Conservation (phyloP, 176 grass and related monocot genomes). For the Oryza meridionalis region DNA sequence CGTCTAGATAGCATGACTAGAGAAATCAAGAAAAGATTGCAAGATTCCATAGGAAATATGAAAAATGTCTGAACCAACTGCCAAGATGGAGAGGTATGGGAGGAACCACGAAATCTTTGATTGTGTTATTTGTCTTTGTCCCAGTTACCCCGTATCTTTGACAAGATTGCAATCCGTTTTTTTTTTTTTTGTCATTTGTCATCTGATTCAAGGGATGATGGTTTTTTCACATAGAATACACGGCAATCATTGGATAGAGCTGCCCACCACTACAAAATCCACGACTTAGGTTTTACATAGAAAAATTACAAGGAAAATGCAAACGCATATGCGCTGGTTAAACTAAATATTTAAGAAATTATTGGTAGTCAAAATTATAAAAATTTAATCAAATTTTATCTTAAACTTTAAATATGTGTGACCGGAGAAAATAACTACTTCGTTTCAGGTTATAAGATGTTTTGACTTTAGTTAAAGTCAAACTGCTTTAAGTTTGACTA, state of each 20-base stretch:
- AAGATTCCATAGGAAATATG: background rate
- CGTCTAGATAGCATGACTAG: background rate
- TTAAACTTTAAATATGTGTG: too few species aligned
- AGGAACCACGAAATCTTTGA: background rate
- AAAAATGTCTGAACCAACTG: background rate
- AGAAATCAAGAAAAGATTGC: background rate
- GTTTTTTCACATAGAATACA: background rate
- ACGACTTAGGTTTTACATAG: background rate
- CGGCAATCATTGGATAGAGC: background rate
- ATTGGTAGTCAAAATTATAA: too few species aligned
- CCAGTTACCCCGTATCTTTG: conserved; percentile 31
- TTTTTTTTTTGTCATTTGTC: background rate
- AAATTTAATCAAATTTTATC: too few species aligned
- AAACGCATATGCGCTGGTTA: too few species aligned
- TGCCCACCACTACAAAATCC: background rate
- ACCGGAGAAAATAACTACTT: too few species aligned
- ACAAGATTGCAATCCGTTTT: conserved; percentile 34
- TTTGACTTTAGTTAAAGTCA: too few species aligned
- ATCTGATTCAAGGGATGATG: conserved; percentile 13
- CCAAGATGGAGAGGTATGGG: conserved; percentile 5
- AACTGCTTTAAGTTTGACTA: too few species aligned
- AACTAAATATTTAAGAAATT: too few species aligned
- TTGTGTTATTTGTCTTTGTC: conserved; percentile 8
- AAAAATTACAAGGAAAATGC: background rate
- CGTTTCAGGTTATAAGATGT: too few species aligned